Percentiles rank a stretch among this genome's conserved stretches.
Evolutionary conservation across 306 rosid genomes (phyloP).

Genomic region (Purshia tridentata): DNA sequence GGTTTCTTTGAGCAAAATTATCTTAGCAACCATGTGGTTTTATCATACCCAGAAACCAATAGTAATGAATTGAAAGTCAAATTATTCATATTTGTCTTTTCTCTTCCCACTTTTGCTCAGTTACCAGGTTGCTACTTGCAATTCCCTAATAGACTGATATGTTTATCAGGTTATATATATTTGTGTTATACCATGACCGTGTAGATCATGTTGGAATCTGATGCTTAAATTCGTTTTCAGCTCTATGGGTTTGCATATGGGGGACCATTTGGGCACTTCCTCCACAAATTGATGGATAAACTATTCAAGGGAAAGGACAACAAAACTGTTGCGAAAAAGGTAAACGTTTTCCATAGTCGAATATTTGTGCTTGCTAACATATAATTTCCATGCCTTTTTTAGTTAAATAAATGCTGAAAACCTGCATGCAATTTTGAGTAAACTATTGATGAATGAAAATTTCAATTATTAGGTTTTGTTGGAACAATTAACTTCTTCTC

Average conservation of each 20-base stretch:
- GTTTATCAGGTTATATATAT: neutral
- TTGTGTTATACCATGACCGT: neutral
- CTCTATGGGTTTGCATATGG: constrained; percentile 83
- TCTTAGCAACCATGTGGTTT: neutral
- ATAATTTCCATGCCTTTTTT: neutral
- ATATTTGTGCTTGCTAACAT: constrained; percentile 6
- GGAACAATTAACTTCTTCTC: constrained; percentile 81
- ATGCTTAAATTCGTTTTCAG: constrained; percentile 44
- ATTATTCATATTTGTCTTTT: neutral
- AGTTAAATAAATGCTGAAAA: neutral
- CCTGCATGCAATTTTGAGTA: neutral
- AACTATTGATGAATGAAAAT: constrained; percentile 27
- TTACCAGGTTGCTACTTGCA: neutral
- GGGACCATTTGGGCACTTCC: constrained; percentile 92
- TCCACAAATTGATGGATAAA: constrained; percentile 82
- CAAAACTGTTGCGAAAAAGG: constrained; percentile 81
- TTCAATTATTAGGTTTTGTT: constrained; percentile 60
- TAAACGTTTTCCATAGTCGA: neutral
- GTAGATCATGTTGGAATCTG: neutral
- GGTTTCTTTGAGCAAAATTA: neutral
- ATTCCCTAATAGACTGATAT: neutral
- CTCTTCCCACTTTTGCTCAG: neutral
- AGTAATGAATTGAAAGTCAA: neutral
- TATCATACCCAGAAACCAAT: neutral
- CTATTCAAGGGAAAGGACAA: constrained; percentile 76